Percentiles rank a stretch among this genome's conserved stretches.
These are phyloP conservation scores for Ceriops zippeliana DNA, from an alignment of 345 rosid species.

Conservation along the genomic window DNA sequence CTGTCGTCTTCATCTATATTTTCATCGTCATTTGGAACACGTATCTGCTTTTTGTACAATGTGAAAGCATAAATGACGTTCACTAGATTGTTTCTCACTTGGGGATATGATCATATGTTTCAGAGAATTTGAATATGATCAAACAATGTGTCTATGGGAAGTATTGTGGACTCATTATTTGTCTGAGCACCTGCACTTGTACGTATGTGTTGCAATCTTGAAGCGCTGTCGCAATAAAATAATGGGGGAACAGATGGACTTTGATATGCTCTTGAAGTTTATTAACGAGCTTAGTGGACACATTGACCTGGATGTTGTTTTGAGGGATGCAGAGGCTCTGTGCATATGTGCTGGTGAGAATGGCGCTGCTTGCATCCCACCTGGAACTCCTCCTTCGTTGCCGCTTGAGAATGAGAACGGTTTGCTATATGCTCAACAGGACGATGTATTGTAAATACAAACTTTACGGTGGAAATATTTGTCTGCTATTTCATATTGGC, in stretches of 20 bases:
- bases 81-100: no score
- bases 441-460: conserved; percentile 56
- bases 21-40: neutral
- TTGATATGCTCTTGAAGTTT: conserved; percentile 88
- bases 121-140: conserved; percentile 86
- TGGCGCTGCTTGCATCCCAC: conserved; percentile 89
- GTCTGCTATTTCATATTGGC: neutral
- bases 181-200: conserved; percentile 87
- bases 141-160: conserved; percentile 86
- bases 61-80: neutral
- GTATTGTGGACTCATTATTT: conserved; percentile 86
- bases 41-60: neutral
- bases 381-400: conserved; percentile 89
- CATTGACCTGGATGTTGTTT: conserved; percentile 61
- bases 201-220: conserved; percentile 80
- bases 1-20: neutral
- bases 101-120: conserved; percentile 6
- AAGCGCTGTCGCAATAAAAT: conserved; percentile 83
- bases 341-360: conserved; percentile 92
- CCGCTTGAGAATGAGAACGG: conserved; percentile 48
- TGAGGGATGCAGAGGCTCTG: conserved; percentile 92
- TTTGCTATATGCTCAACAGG: conserved; percentile 52
- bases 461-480: neutral
- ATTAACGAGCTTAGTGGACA: conserved; percentile 86
- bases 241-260: conserved; percentile 92